These are phyloP conservation scores for Fusarium sp. DNA, from an alignment of 2,329 filamentous ascomycete species.

Conservation along the genomic window DNA sequence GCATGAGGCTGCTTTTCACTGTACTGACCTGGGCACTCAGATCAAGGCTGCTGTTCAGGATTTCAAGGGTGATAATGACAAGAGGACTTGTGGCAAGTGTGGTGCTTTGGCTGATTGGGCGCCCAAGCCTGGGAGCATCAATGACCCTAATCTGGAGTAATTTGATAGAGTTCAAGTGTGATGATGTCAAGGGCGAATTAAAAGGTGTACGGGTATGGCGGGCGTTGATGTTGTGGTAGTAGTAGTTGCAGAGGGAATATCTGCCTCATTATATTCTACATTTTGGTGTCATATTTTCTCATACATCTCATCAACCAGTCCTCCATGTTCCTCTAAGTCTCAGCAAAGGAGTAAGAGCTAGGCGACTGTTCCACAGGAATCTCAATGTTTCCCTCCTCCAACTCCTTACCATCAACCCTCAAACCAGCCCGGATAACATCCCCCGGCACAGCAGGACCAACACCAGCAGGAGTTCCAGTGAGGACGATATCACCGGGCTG, in stretches of 20 bases:
- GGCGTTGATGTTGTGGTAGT: constrained; percentile 6
- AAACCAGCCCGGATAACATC: constrained; percentile 90
- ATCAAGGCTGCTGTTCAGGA: constrained; percentile 90
- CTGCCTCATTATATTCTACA: constrained; percentile 25
- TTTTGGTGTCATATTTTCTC: constrained; percentile 2
- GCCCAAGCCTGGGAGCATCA: constrained; percentile 70
- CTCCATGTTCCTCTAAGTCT: constrained; percentile 64
- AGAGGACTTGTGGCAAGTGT: constrained; percentile 82
- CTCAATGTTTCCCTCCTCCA: constrained; percentile 87
- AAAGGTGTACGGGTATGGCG: constrained; percentile 3
- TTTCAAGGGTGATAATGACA: constrained; percentile 76
- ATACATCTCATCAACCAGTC: background rate
- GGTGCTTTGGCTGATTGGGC: constrained; percentile 80
- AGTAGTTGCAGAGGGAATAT: background rate
- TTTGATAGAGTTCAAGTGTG: background rate
- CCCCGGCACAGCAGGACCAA: constrained; percentile 85
- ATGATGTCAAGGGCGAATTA: background rate
- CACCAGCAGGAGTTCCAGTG: constrained; percentile 97
- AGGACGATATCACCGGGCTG: constrained; percentile 92
- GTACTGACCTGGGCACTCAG: constrained; percentile 91
- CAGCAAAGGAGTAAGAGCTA: constrained; percentile 80
- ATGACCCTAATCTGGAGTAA: constrained; percentile 66
- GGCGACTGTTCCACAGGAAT: constrained; percentile 84
- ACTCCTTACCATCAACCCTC: constrained; percentile 81
- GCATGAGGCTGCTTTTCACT: constrained; percentile 88